Evolutionary conservation across 2,329 filamentous ascomycete species (phyloP).

Genomic region (Penicillium sp.): DNA sequence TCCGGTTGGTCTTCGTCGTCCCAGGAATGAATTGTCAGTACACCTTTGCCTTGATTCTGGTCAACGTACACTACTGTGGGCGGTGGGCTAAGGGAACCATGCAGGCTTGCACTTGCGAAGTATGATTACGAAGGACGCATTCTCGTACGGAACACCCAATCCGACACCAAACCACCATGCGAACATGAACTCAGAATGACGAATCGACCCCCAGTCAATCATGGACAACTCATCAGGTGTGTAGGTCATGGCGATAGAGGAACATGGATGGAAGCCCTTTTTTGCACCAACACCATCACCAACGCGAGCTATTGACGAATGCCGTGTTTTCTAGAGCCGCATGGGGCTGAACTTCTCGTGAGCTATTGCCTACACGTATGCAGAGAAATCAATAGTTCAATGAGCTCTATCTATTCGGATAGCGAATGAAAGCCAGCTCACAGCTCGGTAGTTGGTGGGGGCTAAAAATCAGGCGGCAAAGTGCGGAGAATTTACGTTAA

Average conservation of each 20-base stretch:
- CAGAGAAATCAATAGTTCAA: neutral
- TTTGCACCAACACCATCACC: neutral
- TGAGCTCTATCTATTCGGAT: neutral
- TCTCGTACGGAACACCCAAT: neutral
- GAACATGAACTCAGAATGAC: neutral
- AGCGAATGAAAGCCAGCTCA: neutral
- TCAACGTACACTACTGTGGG: neutral
- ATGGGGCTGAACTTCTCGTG: neutral
- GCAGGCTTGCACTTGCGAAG: neutral
- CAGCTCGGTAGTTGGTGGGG: neutral
- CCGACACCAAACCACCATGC: neutral
- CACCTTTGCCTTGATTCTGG: neutral
- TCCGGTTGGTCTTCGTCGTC: too few species aligned
- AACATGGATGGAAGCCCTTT: neutral
- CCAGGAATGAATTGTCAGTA: neutral
- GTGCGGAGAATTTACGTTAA: neutral
- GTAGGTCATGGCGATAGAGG: too few species aligned
- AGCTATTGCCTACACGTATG: neutral
- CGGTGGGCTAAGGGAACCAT: neutral
- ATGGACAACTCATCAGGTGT: neutral
- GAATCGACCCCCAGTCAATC: neutral
- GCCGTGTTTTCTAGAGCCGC: slow-evolving; percentile 5
- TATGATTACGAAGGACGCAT: neutral
- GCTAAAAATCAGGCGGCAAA: neutral
- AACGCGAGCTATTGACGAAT: neutral